These are phyloP conservation scores for Aspergillus tamarii DNA, from an alignment of 2,329 filamentous ascomycete species.

Conservation along the genomic window DNA sequence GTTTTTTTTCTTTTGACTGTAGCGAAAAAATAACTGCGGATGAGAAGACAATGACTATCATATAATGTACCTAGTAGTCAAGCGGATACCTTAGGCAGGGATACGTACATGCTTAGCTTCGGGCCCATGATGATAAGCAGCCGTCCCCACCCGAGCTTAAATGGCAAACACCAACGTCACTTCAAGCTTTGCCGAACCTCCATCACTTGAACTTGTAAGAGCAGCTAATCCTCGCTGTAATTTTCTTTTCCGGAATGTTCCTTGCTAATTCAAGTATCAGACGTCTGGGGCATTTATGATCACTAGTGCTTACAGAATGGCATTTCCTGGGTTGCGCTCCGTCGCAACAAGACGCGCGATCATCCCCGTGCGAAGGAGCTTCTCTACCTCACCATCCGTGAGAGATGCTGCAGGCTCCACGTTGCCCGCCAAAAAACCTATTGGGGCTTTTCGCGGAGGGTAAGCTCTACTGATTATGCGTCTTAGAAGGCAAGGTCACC, in stretches of 20 bases:
- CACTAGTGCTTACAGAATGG: conserved; percentile 18
- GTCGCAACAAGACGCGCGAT: conserved; percentile 22
- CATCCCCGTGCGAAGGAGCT: conserved; percentile 28
- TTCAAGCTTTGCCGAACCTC: not conserved
- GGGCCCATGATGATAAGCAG: conserved; percentile 1
- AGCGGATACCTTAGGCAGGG: not conserved
- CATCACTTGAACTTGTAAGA: not conserved
- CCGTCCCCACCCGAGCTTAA: conserved; percentile 4
- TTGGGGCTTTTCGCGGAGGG: conserved; percentile 74
- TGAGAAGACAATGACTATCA: not conserved
- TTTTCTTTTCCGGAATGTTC: conserved; percentile 3
- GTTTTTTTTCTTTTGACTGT: not conserved
- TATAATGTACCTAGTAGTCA: not conserved
- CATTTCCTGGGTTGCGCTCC: conserved; percentile 24
- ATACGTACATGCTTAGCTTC: not conserved
- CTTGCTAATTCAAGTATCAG: conserved; percentile 8
- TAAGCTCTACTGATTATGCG: conserved; percentile 47
- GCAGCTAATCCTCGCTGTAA: not conserved
- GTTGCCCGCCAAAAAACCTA: conserved; percentile 64
- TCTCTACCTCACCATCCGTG: conserved; percentile 43
- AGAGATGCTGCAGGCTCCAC: conserved; percentile 42
- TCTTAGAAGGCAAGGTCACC: not conserved
- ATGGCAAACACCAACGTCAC: conserved; percentile 9
- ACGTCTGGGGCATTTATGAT: conserved; percentile 1
- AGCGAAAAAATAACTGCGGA: not conserved